Percentiles rank a stretch among this genome's conserved stretches.
Conservation (phyloP, 495 filamentous ascomycete genomes). For the Annulohypoxylon moriforme region DNA sequence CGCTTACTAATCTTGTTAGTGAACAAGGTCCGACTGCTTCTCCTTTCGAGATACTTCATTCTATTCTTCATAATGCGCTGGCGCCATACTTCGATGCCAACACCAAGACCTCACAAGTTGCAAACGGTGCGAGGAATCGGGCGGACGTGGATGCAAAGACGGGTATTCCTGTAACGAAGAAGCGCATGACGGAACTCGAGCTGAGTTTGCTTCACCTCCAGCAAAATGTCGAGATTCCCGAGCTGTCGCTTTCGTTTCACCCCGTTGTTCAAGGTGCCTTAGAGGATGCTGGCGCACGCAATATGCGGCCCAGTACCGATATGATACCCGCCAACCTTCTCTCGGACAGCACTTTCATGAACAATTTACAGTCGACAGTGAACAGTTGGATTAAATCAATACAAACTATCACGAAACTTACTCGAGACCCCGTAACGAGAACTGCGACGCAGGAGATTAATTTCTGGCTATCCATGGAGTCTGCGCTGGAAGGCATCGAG, state of each 20-base stretch:
- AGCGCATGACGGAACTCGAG: conserved; percentile 93
- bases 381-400: conserved; percentile 99
- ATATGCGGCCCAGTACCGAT: conserved; percentile 76
- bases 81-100: conserved; percentile 96
- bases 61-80: conserved; percentile 85
- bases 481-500: conserved; percentile 88
- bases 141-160: conserved; percentile 89
- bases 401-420: conserved; percentile 94
- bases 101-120: conserved; percentile 81
- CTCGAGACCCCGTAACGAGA: conserved; percentile 85
- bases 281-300: conserved; percentile 73
- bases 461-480: conserved; percentile 97
- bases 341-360: conserved; percentile 88
- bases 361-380: conserved; percentile 90
- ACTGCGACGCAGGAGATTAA: conserved; percentile 97
- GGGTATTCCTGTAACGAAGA: conserved; percentile 95
- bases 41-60: conserved; percentile 91
- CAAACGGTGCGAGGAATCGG: conserved; percentile 71
- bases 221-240: conserved; percentile 97
- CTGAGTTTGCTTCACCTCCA: conserved; percentile 89
- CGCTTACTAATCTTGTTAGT: conserved; percentile 68
- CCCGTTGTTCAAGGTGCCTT: conserved; percentile 86
- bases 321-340: conserved; percentile 77
- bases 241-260: conserved; percentile 84
- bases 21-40: conserved; percentile 77